These are phyloP conservation scores for Amanita brunnescens DNA, from an alignment of 768 basidiomycete genomes.

Conservation along the genomic window DNA sequence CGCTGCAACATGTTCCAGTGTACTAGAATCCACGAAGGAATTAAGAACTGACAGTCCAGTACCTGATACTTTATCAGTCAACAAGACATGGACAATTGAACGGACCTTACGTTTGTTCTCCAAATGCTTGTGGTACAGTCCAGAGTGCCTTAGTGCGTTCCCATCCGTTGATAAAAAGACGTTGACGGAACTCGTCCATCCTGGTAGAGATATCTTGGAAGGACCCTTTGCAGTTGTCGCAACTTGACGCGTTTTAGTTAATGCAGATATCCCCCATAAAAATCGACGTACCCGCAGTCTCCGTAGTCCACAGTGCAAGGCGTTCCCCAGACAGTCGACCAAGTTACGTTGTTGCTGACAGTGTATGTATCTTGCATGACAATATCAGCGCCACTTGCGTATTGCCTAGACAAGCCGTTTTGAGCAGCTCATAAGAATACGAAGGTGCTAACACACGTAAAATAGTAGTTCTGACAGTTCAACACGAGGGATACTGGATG, in stretches of 20 bases:
- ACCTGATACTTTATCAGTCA: conserved; percentile 17
- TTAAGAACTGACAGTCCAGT: conserved; percentile 36
- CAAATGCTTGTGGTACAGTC: conserved; percentile 79
- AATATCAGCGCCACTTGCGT: conserved; percentile 56
- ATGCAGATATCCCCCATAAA: not conserved
- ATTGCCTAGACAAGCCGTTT: conserved; percentile 17
- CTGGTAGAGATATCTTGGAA: conserved; percentile 63
- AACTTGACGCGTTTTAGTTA: conserved; percentile 17
- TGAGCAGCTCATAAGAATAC: not conserved
- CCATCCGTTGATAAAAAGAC: conserved; percentile 58
- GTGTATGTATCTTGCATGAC: conserved; percentile 61
- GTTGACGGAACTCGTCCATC: conserved; percentile 55
- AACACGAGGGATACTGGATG: conserved; percentile 60
- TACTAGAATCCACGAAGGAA: not conserved
- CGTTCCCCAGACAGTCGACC: conserved; percentile 53
- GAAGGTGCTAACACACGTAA: conserved; percentile 23
- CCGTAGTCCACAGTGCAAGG: conserved; percentile 58
- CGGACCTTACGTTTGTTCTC: conserved; percentile 40
- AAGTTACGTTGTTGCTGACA: conserved; percentile 55
- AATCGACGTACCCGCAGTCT: conserved; percentile 56
- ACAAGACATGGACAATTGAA: not conserved
- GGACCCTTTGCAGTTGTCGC: conserved; percentile 56
- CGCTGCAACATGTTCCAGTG: conserved; percentile 19
- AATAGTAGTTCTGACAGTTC: conserved; percentile 62
- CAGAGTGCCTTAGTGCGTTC: conserved; percentile 62